phyloP scores from a whole-genome alignment of 2,329 filamentous ascomycete species.

The Monilinia fructigena region DNA sequence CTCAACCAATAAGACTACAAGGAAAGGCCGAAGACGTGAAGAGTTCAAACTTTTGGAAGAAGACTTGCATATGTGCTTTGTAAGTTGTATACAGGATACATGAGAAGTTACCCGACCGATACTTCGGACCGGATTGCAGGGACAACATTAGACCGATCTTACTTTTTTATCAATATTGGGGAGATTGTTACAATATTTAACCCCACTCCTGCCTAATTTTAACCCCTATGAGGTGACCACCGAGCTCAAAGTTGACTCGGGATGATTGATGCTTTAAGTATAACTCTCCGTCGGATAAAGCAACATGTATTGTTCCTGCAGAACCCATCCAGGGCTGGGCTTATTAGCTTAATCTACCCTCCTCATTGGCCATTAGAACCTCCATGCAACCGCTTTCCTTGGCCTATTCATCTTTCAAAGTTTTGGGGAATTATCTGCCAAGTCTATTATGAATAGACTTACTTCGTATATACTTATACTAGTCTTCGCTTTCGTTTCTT shows the following conservation, averaged over 20 bases:
- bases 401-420: neutral
- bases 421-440: conserved; percentile 9
- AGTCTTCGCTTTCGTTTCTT: conserved; percentile 1
- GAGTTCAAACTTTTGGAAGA: neutral
- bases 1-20: neutral
- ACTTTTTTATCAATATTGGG: conserved; percentile 1
- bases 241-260: neutral
- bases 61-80: neutral
- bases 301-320: conserved; percentile 2
- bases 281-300: neutral
- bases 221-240: neutral
- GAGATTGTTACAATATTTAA: conserved; percentile 1
- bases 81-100: neutral
- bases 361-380: neutral
- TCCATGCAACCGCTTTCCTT: neutral
- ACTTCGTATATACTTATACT: neutral
- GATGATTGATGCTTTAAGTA: neutral
- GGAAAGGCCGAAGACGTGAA: neutral
- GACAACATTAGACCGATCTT: conserved; percentile 4
- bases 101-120: neutral
- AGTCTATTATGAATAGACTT: neutral
- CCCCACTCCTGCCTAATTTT: neutral
- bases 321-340: neutral
- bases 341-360: neutral
- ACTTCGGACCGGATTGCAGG: conserved; percentile 1